Evolutionary conservation across 1,139 yeast species (phyloP), one percentile per base, ranked within the genome.

Genomic region (Taphrina betulina): DNA sequence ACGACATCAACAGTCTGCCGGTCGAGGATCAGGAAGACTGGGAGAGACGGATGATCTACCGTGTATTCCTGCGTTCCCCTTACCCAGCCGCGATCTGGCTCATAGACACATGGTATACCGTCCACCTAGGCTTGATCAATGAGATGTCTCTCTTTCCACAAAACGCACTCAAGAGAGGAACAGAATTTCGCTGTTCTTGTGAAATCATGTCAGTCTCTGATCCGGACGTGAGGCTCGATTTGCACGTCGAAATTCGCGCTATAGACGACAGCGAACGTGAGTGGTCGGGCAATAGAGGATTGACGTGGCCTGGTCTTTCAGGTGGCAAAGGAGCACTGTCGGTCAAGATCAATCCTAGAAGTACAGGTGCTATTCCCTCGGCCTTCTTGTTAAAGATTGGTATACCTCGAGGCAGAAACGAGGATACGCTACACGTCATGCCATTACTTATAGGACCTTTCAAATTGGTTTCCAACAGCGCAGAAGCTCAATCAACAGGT

Each of bases 101-200:
- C 23, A 14, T 23, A 14, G n/a, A 36, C 17, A 45, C 35, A 24
- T 1, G 23, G 33, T 45, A 45, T 35, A 26, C 28, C 7, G 14
- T 60, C 3, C 61, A 58, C 22, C 40, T 59, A 17, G 62, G 60
- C 10, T 38, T 60, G 17, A 56, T 60, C 20, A 60, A 60, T 46
- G 63, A 60, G 19, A 60, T 60, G 63, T 60, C 55, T 23, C 37
- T 60, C 14, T 60, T 57, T 33, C 62, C 62, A 2, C 48, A 45
- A 12, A 55, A 46, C 3, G 53, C 50, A n/a, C 16, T 60, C 14
- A 29, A 31, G 26, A 43, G 14, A 14, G 38, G 38, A n/a, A n/a
- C 10, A 22, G 16, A 31, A n/a, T 33, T 43, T 17, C 28, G 26
- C 19, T 29, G 48, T 17, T 43, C 29, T 33, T 36, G 17, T n/a